Conservation (phyloP, 257 asterid genomes). For the Solanum chmielewskii region DNA sequence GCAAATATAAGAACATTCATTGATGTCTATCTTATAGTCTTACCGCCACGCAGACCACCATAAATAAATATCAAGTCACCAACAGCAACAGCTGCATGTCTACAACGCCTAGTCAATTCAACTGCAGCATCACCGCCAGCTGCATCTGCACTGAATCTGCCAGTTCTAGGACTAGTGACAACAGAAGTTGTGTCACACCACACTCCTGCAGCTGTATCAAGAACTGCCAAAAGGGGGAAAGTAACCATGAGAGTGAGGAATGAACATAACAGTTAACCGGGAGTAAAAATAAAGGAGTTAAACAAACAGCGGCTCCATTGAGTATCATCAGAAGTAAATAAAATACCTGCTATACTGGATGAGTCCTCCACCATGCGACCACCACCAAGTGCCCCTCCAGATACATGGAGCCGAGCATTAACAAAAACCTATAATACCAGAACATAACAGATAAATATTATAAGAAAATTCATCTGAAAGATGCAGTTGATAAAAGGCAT, state of each 20-base stretch:
- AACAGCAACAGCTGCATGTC: constrained; percentile 98
- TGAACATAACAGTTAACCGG: not conserved
- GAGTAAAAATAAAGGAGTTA: not conserved
- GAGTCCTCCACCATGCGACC: constrained; percentile 99
- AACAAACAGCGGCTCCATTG: not conserved
- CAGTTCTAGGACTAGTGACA: constrained; percentile 94
- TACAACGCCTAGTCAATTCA: constrained; percentile 91
- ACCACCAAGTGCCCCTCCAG: constrained; percentile 99
- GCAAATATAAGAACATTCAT: not conserved
- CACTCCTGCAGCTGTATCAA: constrained; percentile 99
- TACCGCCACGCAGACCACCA: constrained; percentile 99
- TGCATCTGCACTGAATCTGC: constrained; percentile 94
- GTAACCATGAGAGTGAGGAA: not conserved
- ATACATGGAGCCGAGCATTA: constrained; percentile 96
- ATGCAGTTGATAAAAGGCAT: not conserved
- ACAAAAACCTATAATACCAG: constrained; percentile 68
- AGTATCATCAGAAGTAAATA: not conserved
- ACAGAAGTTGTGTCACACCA: constrained; percentile 98
- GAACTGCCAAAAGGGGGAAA: constrained; percentile 31
- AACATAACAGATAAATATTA: not conserved
- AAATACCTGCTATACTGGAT: constrained; percentile 89
- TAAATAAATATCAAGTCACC: constrained; percentile 93
- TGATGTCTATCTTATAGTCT: constrained; percentile 11
- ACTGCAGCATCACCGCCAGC: constrained; percentile 99
- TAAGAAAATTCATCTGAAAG: not conserved